Percentiles rank a stretch among this genome's conserved stretches.
Evolutionary conservation across 2,329 filamentous ascomycete genomes (phyloP).

Genomic region (Calonectria hongkongensis): DNA sequence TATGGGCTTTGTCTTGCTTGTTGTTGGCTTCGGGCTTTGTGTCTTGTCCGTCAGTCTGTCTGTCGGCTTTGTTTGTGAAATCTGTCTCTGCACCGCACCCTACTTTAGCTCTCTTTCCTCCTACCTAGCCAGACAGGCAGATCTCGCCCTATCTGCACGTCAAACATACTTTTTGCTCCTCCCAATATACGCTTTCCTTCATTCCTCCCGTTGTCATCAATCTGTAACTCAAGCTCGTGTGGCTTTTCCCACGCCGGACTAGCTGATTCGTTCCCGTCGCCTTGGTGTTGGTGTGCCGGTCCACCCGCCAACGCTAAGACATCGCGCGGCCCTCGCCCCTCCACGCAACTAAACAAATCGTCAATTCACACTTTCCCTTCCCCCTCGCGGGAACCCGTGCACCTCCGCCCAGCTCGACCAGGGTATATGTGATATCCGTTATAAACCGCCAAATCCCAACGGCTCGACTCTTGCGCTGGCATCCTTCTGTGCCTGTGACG

Average conservation of each 20-base stretch:
- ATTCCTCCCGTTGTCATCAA: slow-evolving; percentile 15
- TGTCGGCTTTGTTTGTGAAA: background rate
- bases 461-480: slow-evolving; percentile 33
- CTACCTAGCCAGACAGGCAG: slow-evolving; percentile 5
- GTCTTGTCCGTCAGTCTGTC: background rate
- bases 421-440: slow-evolving; percentile 9
- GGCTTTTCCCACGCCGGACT: slow-evolving; percentile 20
- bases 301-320: slow-evolving; percentile 56
- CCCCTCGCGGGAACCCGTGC: slow-evolving; percentile 34
- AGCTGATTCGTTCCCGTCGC: slow-evolving; percentile 36
- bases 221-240: slow-evolving; percentile 19
- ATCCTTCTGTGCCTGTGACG: slow-evolving; percentile 13
- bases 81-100: background rate
- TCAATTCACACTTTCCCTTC: slow-evolving; percentile 23
- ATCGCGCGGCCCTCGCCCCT: slow-evolving; percentile 33
- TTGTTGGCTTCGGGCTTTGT: background rate
- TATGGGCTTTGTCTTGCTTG: background rate
- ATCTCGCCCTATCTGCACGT: background rate
- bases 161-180: slow-evolving; percentile 23
- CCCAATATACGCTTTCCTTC: slow-evolving; percentile 26
- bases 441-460: slow-evolving; percentile 22
- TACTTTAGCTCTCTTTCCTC: background rate
- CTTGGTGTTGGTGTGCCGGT: slow-evolving; percentile 43
- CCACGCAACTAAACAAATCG: slow-evolving; percentile 40
- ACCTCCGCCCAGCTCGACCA: slow-evolving; percentile 7